These are phyloP conservation scores for Fusarium brachygibbosum DNA, from an alignment of 2,329 filamentous ascomycete genomes.

Conservation along the genomic window DNA sequence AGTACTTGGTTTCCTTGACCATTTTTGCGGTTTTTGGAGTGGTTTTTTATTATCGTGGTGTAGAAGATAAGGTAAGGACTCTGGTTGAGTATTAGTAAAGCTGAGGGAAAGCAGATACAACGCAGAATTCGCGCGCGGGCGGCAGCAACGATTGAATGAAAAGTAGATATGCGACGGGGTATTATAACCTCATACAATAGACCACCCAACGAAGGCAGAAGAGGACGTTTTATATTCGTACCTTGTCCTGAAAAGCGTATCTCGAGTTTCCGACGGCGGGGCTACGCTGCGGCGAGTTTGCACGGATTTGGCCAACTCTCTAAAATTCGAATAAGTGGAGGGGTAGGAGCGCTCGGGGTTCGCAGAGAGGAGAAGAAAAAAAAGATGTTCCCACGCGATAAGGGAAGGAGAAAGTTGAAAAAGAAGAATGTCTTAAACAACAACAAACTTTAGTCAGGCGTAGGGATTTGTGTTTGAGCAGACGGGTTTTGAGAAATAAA, in stretches of 20 bases:
- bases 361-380: slow-evolving; percentile 6
- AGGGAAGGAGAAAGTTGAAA: slow-evolving; percentile 7
- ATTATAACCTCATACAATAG: not conserved
- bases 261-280: slow-evolving; percentile 47
- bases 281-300: slow-evolving; percentile 46
- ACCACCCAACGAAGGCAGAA: not conserved
- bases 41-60: slow-evolving; percentile 13
- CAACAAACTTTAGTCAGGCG: slow-evolving; percentile 33
- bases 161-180: not conserved
- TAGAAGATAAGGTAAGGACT: slow-evolving; percentile 33
- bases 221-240: slow-evolving; percentile 34
- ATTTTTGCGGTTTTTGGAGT: slow-evolving; percentile 63
- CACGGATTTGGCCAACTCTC: slow-evolving; percentile 36
- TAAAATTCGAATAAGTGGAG: slow-evolving; percentile 46
- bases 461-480: slow-evolving; percentile 43
- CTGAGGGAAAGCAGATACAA: slow-evolving; percentile 22
- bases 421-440: slow-evolving; percentile 37
- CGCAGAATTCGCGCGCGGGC: slow-evolving; percentile 21
- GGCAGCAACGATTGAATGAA: not conserved
- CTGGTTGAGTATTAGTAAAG: slow-evolving; percentile 43
- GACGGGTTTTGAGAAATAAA: slow-evolving; percentile 50
- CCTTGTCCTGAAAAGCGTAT: slow-evolving; percentile 48
- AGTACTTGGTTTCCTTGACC: slow-evolving; percentile 84
- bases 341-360: slow-evolving; percentile 21
- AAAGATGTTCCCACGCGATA: slow-evolving; percentile 29